Percentiles rank a stretch among this genome's conserved stretches.
These are phyloP conservation scores for Malus orientalis DNA, from an alignment of 306 rosid species.

Conservation along the genomic window DNA sequence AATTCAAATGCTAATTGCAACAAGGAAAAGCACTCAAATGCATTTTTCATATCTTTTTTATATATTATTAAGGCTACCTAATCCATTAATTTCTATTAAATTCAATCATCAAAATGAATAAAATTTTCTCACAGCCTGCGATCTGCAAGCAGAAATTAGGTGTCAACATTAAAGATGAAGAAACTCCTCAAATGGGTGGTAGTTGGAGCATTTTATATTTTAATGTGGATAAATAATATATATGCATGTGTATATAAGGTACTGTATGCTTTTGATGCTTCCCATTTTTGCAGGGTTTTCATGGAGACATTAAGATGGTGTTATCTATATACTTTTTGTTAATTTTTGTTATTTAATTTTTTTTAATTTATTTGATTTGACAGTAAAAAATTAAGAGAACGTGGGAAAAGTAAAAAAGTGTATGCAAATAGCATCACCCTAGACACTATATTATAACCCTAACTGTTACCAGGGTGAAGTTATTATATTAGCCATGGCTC, in stretches of 20 bases:
- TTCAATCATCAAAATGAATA: neutral
- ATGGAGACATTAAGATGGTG: neutral
- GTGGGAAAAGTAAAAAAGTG: too few relatives aligned
- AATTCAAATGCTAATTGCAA: neutral
- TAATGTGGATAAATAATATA: neutral
- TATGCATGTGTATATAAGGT: neutral
- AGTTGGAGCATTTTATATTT: neutral
- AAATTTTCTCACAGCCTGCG: neutral
- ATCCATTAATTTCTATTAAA: neutral
- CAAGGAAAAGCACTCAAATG: neutral
- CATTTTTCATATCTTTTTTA: neutral
- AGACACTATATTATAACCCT: neutral
- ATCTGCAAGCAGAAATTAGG: neutral
- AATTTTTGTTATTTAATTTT: too few relatives aligned
- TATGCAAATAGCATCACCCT: too few relatives aligned
- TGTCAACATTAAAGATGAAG: neutral
- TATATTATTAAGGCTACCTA: neutral
- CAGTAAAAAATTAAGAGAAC: too few relatives aligned
- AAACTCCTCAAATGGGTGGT: neutral
- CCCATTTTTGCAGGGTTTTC: neutral
- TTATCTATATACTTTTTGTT: too few relatives aligned
- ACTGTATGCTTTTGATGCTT: neutral
- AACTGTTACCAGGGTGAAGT: neutral
- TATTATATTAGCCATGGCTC: neutral
- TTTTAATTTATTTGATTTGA: too few relatives aligned